These are phyloP conservation scores for Protomyces arabidopsidicola DNA, from an alignment of 1,139 yeast species.

Conservation along the genomic window DNA sequence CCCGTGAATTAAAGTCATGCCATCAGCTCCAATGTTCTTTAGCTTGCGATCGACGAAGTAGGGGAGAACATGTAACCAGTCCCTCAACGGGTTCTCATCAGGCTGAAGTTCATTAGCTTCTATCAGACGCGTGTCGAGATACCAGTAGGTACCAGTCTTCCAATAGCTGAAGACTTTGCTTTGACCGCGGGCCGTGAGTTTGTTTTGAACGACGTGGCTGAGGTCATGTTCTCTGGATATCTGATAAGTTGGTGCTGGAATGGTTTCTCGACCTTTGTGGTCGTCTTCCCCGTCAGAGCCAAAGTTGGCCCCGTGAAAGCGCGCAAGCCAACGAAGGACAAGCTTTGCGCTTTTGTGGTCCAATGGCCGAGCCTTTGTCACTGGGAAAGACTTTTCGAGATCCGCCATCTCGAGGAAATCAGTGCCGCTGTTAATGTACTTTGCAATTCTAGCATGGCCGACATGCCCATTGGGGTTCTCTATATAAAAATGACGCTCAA, in stretches of 20 bases:
- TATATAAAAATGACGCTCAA: slow-evolving; percentile 2
- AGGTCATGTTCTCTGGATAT: no score
- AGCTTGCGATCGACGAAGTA: neutral
- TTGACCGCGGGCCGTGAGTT: neutral
- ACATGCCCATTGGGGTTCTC: neutral
- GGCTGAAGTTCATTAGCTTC: neutral
- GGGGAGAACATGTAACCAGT: neutral
- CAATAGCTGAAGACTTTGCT: neutral
- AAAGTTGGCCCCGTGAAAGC: neutral
- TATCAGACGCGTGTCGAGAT: neutral
- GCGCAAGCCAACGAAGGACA: neutral
- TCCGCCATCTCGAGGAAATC: neutral
- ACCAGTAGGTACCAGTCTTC: slow-evolving; percentile 16
- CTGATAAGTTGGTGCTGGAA: neutral
- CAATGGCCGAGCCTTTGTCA: neutral
- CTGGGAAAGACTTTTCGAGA: neutral
- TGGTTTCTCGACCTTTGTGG: no score
- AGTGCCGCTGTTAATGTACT: neutral
- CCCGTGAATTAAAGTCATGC: slow-evolving; percentile 1
- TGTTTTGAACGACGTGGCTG: no score
- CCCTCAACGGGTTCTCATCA: neutral
- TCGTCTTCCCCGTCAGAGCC: neutral
- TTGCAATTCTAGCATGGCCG: neutral
- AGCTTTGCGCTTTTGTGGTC: neutral
- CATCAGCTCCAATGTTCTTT: neutral